Evolutionary conservation across 805 yeast genomes (phyloP).

Genomic region (Candida golubevii): DNA sequence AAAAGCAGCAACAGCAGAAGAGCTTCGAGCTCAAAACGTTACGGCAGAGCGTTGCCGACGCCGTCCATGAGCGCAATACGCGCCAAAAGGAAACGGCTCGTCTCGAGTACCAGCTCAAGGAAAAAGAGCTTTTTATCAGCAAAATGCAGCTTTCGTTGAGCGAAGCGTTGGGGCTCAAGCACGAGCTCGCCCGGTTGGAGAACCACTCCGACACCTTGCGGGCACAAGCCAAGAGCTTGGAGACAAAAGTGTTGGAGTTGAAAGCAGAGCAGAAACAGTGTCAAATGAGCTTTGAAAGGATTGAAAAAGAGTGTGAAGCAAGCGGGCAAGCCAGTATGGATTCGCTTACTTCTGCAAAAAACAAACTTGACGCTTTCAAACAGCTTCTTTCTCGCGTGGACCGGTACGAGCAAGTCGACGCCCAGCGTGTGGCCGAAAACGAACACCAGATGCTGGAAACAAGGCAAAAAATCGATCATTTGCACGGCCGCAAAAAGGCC

Average conservation of each 20-base stretch:
- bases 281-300: conserved; percentile 4
- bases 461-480: conserved; percentile 3
- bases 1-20: conserved; percentile 36
- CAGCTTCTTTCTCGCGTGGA: conserved; percentile 9
- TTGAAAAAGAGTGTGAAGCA: conserved; percentile 2
- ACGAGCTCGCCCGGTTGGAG: conserved; percentile 33
- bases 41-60: conserved; percentile 30
- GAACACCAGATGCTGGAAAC: neutral
- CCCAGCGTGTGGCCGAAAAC: conserved; percentile 23
- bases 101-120: conserved; percentile 50
- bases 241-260: conserved; percentile 4
- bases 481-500: conserved; percentile 9
- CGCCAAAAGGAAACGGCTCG: conserved; percentile 40
- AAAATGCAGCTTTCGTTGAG: conserved; percentile 48
- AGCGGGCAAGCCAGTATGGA: neutral
- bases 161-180: conserved; percentile 42
- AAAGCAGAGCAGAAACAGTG: conserved; percentile 1
- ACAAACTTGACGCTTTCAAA: conserved; percentile 2
- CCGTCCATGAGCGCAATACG: conserved; percentile 41
- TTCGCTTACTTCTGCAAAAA: neutral
- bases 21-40: conserved; percentile 35
- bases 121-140: conserved; percentile 48
- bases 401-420: conserved; percentile 21
- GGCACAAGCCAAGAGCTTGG: conserved; percentile 5
- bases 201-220: conserved; percentile 16